Conservation (phyloP, 2,329 filamentous ascomycete genomes). For the Volutella citrinella region DNA sequence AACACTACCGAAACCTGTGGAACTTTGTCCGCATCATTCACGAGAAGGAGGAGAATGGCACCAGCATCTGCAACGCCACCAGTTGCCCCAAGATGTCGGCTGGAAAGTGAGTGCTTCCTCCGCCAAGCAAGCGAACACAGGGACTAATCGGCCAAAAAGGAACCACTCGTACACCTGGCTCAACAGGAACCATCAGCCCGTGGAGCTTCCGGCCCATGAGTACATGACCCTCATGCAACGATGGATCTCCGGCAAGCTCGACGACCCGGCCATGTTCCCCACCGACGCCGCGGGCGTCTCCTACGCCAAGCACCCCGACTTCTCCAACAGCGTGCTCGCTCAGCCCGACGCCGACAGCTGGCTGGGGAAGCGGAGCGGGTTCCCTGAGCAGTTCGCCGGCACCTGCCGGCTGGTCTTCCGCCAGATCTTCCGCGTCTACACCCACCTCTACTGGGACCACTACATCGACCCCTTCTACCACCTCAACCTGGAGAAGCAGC, state of each 20-base stretch:
- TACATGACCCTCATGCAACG: conserved; percentile 94
- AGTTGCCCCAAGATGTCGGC: conserved; percentile 91
- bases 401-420: conserved; percentile 91
- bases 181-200: conserved; percentile 77
- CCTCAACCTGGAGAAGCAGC: conserved; percentile 71
- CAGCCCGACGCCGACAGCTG: conserved; percentile 62
- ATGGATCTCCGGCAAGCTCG: conserved; percentile 93
- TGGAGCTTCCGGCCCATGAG: conserved; percentile 84
- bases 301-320: conserved; percentile 54
- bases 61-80: conserved; percentile 75
- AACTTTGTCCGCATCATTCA: conserved; percentile 85
- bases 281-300: conserved; percentile 72
- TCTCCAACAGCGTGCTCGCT: conserved; percentile 17
- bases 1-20: conserved; percentile 83
- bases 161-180: conserved; percentile 95
- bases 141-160: too few species aligned
- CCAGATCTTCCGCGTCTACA: conserved; percentile 96
- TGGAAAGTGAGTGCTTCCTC: conserved; percentile 65
- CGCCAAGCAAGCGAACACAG: neutral
- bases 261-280: conserved; percentile 82
- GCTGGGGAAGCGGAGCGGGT: conserved; percentile 87
- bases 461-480: conserved; percentile 80
- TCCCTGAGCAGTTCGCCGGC: conserved; percentile 80
- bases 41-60: conserved; percentile 74
- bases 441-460: conserved; percentile 95